Evolutionary conservation across 176 grass and related monocot genomes (phyloP), one percentile per base, ranked within the genome.

Genomic region (Bonia amplexicaulis): DNA sequence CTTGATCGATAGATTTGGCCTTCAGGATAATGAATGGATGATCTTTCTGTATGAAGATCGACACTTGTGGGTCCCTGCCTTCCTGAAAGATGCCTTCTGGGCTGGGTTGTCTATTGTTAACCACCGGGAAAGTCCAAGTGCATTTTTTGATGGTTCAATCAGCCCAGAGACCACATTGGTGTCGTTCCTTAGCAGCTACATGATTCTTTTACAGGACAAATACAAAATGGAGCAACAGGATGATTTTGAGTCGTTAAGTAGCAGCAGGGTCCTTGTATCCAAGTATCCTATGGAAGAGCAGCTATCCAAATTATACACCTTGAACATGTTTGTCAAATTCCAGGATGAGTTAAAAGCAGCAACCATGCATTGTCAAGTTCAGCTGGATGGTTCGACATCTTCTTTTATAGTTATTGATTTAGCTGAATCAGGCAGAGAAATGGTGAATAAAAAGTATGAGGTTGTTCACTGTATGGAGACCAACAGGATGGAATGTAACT

Each of bases 221-320:
- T 86, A 95, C 86, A 87, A 90, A 88, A 80, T 90, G 79, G 90
- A 95, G 78, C 73, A 84, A 29, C 82, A 88, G 12, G 85, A 82
- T 66, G 93, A 95, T 86, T 90, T 95, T 51, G 79, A 95, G 25
- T 90, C 93, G 48, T 84, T 85, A 54, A 81, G 42, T 74, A 76
- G 51, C 69, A 75, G 39, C 59, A 87, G 69, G 51, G 52, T 86
- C 14, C 74, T 88, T 22, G 77, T 95, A 64, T 90, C 93, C 52
- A 90, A 95, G 73, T 92, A 68, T 54, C 93, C 42, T 52, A 86
- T 92, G 85, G 93, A 92, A 89, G 87, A 95, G 40, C 88, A 95
- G 85, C 75, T 92, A 80, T 92, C 93, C 64, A 85, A 85, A 88
- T 42, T 95, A 41, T 92, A 95, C 77, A 92, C 90, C 14, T 48